Evolutionary conservation across 768 basidiomycete species (phyloP).

Genomic region (Cystofilobasidium ferigula): DNA sequence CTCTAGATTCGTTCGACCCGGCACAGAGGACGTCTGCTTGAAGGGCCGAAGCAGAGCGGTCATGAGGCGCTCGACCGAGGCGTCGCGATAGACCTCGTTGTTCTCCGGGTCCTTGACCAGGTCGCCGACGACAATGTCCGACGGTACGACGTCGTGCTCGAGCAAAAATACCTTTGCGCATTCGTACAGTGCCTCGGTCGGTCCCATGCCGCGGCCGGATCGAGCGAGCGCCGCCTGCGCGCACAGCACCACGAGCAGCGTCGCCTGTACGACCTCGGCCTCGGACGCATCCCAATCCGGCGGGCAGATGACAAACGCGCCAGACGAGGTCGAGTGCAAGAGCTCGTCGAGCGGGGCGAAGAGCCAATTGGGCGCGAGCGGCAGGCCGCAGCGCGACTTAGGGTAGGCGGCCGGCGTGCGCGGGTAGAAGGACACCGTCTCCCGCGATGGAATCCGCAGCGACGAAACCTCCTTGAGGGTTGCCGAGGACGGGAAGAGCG

Average conservation of each 20-base stretch:
- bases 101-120: slow-evolving; percentile 37
- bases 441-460: slow-evolving; percentile 1
- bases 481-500: slow-evolving; percentile 45
- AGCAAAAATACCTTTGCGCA: slow-evolving; percentile 96
- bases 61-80: slow-evolving; percentile 52
- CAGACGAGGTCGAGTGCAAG: slow-evolving; percentile 61
- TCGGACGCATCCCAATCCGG: slow-evolving; percentile 67
- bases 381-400: slow-evolving; percentile 37
- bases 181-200: slow-evolving; percentile 50
- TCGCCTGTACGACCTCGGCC: slow-evolving; percentile 58
- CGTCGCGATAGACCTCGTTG: slow-evolving; percentile 65
- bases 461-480: slow-evolving; percentile 43
- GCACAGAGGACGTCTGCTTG: background rate
- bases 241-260: slow-evolving; percentile 52
- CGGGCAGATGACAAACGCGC: slow-evolving; percentile 60
- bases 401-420: slow-evolving; percentile 39
- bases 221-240: slow-evolving; percentile 26
- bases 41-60: slow-evolving; percentile 51
- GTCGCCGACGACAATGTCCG: slow-evolving; percentile 27
- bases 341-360: slow-evolving; percentile 63
- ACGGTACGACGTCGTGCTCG: slow-evolving; percentile 58
- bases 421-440: slow-evolving; percentile 21
- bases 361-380: slow-evolving; percentile 52
- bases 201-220: background rate
- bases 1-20: slow-evolving; percentile 39